Base-by-base conservation (phyloP, 2,329 filamentous ascomycete species). In the Alternaria panax region DNA sequence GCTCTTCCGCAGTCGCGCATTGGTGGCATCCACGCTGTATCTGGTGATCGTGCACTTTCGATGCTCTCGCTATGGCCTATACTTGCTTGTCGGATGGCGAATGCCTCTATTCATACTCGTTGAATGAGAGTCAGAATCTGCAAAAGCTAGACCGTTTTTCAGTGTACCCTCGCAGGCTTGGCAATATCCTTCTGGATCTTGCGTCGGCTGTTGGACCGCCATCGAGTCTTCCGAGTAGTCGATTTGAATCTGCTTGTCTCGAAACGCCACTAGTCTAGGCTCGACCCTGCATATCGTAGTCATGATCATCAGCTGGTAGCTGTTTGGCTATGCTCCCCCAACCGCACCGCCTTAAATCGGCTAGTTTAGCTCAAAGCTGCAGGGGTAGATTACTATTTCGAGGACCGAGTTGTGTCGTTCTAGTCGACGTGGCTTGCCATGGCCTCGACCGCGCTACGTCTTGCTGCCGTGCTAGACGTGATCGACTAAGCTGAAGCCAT, bases 381-480 rank as follows among this genome's bases (percentile, higher is more conserved):
- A 60, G 47, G 41, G 57, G 24, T 30, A 48, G 18, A 30, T 28
- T 36, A 36, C 42, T 57, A 47, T 60, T 42, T 52, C 18, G 47
- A 34, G 46, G 25, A 27, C 40, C 46, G 38, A 51, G 27, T 28
- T 40, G 18, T 40, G 32, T 22, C 12, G 20, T 22, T 36, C 40
- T 57, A 40, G 47, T 52, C 41, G 14, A 32, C 20, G 41, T 40
- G 48, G 54, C 47, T 60, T 52, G 14, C 34, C 47, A 34, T 36
- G 25, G n/a, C 36, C 45, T 8, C 30, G 27, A 51, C 47, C n/a
- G 5, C 25, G 22, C 28, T 38, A 20, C 40, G 28, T 14, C 20
- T 28, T 28, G 38, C 24, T 50, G 7, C 22, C 24, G n/a, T 52
- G 34, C 25, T 48, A 38, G 25, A 9, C 45, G 22, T 41, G 38